Conservation (phyloP, 208 protist species). For the Wallacemonas rigidus region DNA sequence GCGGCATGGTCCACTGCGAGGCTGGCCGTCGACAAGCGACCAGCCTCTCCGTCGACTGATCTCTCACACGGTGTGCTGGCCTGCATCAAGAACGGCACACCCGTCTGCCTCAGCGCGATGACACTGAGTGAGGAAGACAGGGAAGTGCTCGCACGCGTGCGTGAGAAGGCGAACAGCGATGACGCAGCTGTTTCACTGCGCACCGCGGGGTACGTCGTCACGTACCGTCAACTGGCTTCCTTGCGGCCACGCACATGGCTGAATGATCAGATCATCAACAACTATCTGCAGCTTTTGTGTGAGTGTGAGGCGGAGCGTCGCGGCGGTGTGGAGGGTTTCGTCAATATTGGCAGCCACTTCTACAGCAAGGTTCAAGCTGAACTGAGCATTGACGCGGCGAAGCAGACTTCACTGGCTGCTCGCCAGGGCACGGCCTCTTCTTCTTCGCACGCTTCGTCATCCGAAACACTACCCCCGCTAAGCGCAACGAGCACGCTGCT, state of each 20-base stretch:
- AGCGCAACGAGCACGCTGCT: conserved; percentile 40
- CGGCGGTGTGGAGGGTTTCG: conserved; percentile 21
- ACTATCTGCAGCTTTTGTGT: conserved; percentile 72
- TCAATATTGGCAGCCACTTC: conserved; percentile 78
- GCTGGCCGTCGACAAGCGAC: too few species aligned
- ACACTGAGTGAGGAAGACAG: conserved; percentile 46
- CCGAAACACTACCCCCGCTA: conserved; percentile 25
- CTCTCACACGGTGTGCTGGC: conserved; percentile 30
- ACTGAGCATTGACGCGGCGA: conserved; percentile 5
- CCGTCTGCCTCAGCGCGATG: conserved; percentile 32
- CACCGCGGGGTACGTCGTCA: conserved; percentile 46
- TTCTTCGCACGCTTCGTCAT: background rate
- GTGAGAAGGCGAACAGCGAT: conserved; percentile 26
- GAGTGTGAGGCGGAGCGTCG: conserved; percentile 22
- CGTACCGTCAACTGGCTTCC: conserved; percentile 61
- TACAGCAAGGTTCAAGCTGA: conserved; percentile 74
- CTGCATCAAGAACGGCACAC: conserved; percentile 41
- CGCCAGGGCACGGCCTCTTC: background rate
- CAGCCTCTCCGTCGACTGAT: too few species aligned
- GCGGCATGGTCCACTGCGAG: too few species aligned
- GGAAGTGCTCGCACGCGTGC: conserved; percentile 20
- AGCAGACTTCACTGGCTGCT: background rate
- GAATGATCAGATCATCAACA: conserved; percentile 87
- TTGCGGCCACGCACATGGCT: conserved; percentile 59
- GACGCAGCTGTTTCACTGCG: conserved; percentile 32